Base-by-base conservation (phyloP, 2,329 filamentous ascomycete species). In the Penicillium sp. region DNA sequence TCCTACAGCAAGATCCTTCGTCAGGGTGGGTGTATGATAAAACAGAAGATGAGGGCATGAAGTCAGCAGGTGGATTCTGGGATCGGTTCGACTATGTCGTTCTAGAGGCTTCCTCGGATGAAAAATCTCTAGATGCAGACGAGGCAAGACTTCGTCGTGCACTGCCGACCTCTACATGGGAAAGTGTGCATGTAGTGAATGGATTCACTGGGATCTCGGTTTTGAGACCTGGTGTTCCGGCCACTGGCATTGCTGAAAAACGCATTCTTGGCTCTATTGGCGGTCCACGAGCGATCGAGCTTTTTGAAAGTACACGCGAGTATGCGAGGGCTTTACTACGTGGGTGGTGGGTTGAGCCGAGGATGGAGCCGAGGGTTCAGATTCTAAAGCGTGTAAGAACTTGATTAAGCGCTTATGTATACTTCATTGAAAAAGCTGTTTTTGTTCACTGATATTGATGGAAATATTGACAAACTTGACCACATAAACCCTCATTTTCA, bases 1-100 rank as follows among this genome's bases (percentile, higher is more conserved):
- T 87, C 63, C 71, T 85, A 8, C 78, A 84, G 63, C 62, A 71
- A 21, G 67, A 71, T 3, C 49, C 54, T 31, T 59, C 66, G 14
- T 8, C 46, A 54, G 40, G 64, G 5, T 86, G 83, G 83, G 63
- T 71, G 1, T 87, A 87, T 66, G 84, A 86, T 66, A 87, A 86
- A 65, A 84, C 83, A 0, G 83, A 83, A 61, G 75, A 83, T 44
- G 72, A 79, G 27, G 60, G 69, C 2, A 59, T 65, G 2, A 77
- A 84, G 32, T 71, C 79, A 1, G 74, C 80, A 18, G 75, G 78
- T 0, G 55, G 64, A 2, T 87, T 87, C 66, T 87, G 84, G 85
- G 68, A 75, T 1, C 68, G 73, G 5, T 85, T 87, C 55, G 82
- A 86, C 60, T 87, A 85, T 59, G 79, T 80, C 2, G 69, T 87